phyloP scores from a whole-genome alignment of 371 early-diverging fungal species.

The Apophysomyces trapeziformis region DNA sequence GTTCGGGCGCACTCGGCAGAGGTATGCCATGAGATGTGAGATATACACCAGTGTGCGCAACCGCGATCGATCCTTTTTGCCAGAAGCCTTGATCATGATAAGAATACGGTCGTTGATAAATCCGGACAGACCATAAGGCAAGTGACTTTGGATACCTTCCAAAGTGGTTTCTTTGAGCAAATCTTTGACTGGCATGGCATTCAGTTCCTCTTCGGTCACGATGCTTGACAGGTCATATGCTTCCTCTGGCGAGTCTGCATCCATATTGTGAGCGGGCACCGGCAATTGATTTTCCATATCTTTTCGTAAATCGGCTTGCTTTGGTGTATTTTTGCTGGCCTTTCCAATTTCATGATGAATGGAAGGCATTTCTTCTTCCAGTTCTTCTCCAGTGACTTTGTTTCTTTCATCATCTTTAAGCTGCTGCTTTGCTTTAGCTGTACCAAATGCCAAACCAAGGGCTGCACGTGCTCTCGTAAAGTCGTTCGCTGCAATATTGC shows the following conservation, averaged over 20 bases:
- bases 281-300: conserved; percentile 62
- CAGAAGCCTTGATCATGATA: conserved; percentile 46
- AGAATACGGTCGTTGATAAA: conserved; percentile 55
- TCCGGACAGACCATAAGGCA: conserved; percentile 55
- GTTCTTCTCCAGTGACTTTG: conserved; percentile 61
- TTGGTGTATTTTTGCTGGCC: conserved; percentile 54
- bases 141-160: conserved; percentile 35
- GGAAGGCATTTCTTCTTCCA: conserved; percentile 62
- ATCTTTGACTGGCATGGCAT: conserved; percentile 60
- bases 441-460: conserved; percentile 91
- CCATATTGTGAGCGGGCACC: conserved; percentile 73
- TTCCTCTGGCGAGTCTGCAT: conserved; percentile 67
- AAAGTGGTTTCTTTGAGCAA: conserved; percentile 51
- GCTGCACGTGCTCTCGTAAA: conserved; percentile 63
- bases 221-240: conserved; percentile 79
- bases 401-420: conserved; percentile 84
- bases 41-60: conserved; percentile 74
- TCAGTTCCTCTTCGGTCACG: conserved; percentile 64
- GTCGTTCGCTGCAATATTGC: conserved; percentile 21
- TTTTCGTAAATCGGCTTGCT: conserved; percentile 54
- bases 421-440: conserved; percentile 80
- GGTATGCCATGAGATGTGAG: conserved; percentile 70
- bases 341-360: conserved; percentile 65
- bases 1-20: conserved; percentile 53
- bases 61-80: conserved; percentile 65